Evolutionary conservation across 2,329 filamentous ascomycete genomes (phyloP).

Genomic region (Orbilia quercus): DNA sequence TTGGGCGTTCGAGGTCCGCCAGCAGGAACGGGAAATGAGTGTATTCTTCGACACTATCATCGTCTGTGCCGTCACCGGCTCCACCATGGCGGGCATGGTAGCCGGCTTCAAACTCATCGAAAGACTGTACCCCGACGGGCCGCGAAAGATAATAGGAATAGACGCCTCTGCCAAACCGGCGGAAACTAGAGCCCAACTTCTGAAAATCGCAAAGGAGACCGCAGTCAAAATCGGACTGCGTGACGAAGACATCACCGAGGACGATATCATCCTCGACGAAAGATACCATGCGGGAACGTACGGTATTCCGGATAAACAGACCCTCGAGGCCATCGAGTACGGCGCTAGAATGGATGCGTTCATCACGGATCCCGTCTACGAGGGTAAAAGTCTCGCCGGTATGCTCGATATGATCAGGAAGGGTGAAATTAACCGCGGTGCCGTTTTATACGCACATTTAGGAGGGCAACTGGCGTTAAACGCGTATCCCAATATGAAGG

Average conservation of each 20-base stretch:
- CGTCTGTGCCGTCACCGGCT: slow-evolving; percentile 77
- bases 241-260: slow-evolving; percentile 71
- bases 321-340: slow-evolving; percentile 75
- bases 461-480: slow-evolving; percentile 77
- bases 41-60: slow-evolving; percentile 76
- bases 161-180: slow-evolving; percentile 72
- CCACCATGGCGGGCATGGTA: slow-evolving; percentile 77
- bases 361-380: slow-evolving; percentile 80
- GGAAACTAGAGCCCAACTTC: slow-evolving; percentile 73
- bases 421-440: slow-evolving; percentile 72
- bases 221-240: slow-evolving; percentile 72
- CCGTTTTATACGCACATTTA: slow-evolving; percentile 77
- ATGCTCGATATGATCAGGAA: slow-evolving; percentile 75
- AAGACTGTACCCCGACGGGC: slow-evolving; percentile 63
- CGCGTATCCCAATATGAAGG: slow-evolving; percentile 61
- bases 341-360: slow-evolving; percentile 76
- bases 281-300: slow-evolving; percentile 76
- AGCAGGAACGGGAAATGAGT: slow-evolving; percentile 72
- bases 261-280: slow-evolving; percentile 73
- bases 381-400: slow-evolving; percentile 78
- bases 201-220: slow-evolving; percentile 74
- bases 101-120: slow-evolving; percentile 76
- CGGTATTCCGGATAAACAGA: slow-evolving; percentile 74
- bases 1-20: slow-evolving; percentile 76
- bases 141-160: slow-evolving; percentile 73